These are phyloP conservation scores for Pisolithus orientalis DNA, from an alignment of 768 basidiomycete genomes.

Conservation along the genomic window DNA sequence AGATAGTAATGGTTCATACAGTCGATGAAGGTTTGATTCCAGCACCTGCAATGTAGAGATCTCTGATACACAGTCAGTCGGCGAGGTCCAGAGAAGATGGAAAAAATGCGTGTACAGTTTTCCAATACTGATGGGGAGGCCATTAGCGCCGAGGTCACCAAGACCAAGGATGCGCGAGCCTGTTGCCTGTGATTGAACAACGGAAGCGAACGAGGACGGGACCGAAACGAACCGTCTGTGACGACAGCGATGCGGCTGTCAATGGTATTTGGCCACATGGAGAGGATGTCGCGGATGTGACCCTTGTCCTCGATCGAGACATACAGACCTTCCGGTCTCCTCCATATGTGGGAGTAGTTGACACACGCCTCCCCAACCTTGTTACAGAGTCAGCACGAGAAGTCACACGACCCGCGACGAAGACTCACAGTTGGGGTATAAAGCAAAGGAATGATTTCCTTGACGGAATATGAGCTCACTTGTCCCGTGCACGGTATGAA, in stretches of 20 bases:
- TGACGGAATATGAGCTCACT: neutral
- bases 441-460: slow-evolving; percentile 60
- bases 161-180: slow-evolving; percentile 73
- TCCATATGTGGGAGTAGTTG: slow-evolving; percentile 65
- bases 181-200: slow-evolving; percentile 8
- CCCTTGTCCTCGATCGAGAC: slow-evolving; percentile 66
- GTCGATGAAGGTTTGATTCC: slow-evolving; percentile 52
- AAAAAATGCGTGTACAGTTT: slow-evolving; percentile 46
- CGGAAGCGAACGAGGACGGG: slow-evolving; percentile 1
- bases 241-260: slow-evolving; percentile 65
- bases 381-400: neutral
- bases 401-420: slow-evolving; percentile 6
- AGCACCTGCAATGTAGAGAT: slow-evolving; percentile 66
- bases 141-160: slow-evolving; percentile 38
- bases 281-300: slow-evolving; percentile 50
- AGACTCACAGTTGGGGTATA: slow-evolving; percentile 65
- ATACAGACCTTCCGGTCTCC: slow-evolving; percentile 53
- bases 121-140: slow-evolving; percentile 56
- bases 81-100: neutral
- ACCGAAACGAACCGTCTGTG: slow-evolving; percentile 49
- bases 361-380: slow-evolving; percentile 68
- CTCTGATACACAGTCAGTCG: slow-evolving; percentile 26
- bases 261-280: slow-evolving; percentile 40
- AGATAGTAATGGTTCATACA: slow-evolving; percentile 11
- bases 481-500: neutral